Percentiles rank a stretch among this genome's conserved stretches.
phyloP scores from a whole-genome alignment of 2,329 filamentous ascomycete species.

The Allantophomopsis lycopodina region DNA sequence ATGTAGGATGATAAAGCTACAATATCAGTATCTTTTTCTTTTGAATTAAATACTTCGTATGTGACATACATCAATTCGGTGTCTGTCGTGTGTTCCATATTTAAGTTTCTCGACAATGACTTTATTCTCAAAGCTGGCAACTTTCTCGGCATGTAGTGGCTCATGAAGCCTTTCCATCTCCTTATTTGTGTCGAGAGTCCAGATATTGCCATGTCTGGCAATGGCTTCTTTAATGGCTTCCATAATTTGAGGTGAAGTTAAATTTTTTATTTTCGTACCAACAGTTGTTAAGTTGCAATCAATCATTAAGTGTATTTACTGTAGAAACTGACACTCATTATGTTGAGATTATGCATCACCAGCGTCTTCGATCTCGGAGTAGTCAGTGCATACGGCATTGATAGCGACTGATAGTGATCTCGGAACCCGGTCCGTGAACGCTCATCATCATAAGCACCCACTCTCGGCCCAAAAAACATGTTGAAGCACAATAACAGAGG shows the following conservation, averaged over 20 bases:
- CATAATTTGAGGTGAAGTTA: neutral
- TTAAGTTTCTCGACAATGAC: neutral
- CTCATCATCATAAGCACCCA: no score
- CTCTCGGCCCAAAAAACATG: no score
- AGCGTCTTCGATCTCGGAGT: no score
- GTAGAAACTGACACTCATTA: no score
- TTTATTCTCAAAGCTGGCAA: neutral
- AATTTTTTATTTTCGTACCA: no score
- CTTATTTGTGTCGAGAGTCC: neutral
- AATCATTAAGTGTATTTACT: no score
- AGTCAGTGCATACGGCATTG: no score
- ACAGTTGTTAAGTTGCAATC: no score
- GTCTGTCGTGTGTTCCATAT: neutral
- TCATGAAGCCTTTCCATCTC: constrained; percentile 1
- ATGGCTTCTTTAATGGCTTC: neutral
- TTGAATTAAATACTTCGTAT: neutral
- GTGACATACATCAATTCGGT: constrained; percentile 2
- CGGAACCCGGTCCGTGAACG: no score
- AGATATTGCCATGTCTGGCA: constrained; percentile 1
- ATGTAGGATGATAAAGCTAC: neutral
- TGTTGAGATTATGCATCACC: no score
- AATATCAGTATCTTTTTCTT: neutral
- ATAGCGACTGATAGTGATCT: no score
- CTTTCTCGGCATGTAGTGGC: neutral
- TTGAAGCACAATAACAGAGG: no score